phyloP scores from a whole-genome alignment of 441 rosid species.

The Bruguiera hainesii region DNA sequence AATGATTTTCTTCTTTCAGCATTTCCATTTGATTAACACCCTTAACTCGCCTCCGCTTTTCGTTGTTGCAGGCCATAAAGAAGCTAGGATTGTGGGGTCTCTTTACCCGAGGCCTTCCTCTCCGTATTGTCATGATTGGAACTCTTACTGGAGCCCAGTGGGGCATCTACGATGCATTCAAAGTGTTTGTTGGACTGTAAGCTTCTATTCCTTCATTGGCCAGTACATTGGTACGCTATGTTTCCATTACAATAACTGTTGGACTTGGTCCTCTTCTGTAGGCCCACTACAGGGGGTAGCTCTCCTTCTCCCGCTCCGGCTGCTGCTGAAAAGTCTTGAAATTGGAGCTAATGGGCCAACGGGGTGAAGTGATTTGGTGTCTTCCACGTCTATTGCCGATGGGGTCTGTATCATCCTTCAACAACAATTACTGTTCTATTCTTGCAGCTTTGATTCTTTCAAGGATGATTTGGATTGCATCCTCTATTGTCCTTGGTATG shows the following conservation, averaged over 20 bases:
- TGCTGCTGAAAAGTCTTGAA: constrained; percentile 29
- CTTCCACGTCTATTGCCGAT: background rate
- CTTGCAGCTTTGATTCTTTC: background rate
- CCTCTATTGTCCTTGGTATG: background rate
- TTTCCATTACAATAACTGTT: constrained; percentile 8
- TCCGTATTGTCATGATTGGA: constrained; percentile 96
- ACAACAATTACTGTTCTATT: background rate
- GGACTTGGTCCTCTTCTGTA: constrained; percentile 20
- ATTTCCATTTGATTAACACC: background rate
- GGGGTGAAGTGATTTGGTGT: background rate
- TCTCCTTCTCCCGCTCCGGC: constrained; percentile 49
- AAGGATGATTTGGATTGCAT: background rate
- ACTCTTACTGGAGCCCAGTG: constrained; percentile 96
- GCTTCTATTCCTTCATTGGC: constrained; percentile 25
- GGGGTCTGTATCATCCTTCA: constrained; percentile 14
- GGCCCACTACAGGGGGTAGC: constrained; percentile 61
- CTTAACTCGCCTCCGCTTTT: constrained; percentile 26
- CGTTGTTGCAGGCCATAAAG: constrained; percentile 80
- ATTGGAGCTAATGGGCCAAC: constrained; percentile 14
- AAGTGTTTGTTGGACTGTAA: constrained; percentile 98
- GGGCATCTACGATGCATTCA: constrained; percentile 89
- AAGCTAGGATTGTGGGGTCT: constrained; percentile 83
- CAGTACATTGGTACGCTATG: background rate
- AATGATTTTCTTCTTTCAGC: background rate
- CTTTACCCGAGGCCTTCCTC: constrained; percentile 97